Percentiles rank a stretch among this genome's conserved stretches.
Evolutionary conservation across 1,284 basidiomycete genomes (phyloP).

Genomic region (Cutaneotrichosporon daszewskae): DNA sequence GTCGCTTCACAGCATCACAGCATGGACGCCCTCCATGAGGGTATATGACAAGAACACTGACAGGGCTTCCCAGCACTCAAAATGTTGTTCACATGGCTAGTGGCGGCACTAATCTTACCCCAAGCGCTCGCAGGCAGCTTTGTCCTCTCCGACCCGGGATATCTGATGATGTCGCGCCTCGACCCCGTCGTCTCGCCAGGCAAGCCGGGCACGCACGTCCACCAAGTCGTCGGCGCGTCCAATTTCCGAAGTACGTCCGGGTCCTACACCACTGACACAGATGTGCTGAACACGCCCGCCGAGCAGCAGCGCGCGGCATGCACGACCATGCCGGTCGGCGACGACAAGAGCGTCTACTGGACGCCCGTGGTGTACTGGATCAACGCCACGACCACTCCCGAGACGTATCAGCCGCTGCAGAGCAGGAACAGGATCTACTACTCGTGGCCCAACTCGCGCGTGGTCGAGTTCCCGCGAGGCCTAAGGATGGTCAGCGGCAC

Average conservation of each 20-base stretch:
- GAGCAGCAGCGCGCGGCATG: constrained; percentile 26
- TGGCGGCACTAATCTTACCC: too few relatives aligned
- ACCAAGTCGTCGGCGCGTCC: constrained; percentile 43
- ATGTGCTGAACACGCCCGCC: constrained; percentile 17
- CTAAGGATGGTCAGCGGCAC: constrained; percentile 40
- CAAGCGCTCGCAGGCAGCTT: too few relatives aligned
- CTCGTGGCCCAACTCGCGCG: neutral
- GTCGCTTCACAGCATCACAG: too few relatives aligned
- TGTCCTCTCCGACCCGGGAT: too few relatives aligned
- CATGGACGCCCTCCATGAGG: too few relatives aligned
- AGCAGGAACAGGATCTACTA: neutral
- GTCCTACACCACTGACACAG: constrained; percentile 2
- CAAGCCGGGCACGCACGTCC: constrained; percentile 38
- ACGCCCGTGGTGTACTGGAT: constrained; percentile 11
- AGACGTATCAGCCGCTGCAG: constrained; percentile 5
- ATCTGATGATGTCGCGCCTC: too few relatives aligned
- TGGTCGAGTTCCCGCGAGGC: constrained; percentile 37
- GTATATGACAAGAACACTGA: too few relatives aligned
- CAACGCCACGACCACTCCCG: too few relatives aligned
- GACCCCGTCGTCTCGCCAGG: constrained; percentile 46
- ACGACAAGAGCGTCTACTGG: constrained; percentile 45
- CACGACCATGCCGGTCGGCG: constrained; percentile 27
- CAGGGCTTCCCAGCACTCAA: too few relatives aligned
- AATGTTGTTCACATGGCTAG: too few relatives aligned
- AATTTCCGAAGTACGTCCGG: constrained; percentile 19